These are phyloP conservation scores for Penicillium sp. DNA, from an alignment of 2,329 filamentous ascomycete species.

Conservation along the genomic window DNA sequence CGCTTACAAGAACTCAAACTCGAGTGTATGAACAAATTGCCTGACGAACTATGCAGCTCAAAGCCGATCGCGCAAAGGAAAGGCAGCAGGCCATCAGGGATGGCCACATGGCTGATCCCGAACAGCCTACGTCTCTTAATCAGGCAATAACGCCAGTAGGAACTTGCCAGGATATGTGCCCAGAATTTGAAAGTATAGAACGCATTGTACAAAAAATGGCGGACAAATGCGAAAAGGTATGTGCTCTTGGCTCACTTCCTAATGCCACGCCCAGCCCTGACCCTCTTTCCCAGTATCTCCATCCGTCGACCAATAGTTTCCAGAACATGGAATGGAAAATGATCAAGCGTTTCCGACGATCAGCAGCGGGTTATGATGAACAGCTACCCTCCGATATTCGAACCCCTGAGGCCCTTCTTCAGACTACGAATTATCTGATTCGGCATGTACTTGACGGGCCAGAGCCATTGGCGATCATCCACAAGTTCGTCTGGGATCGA, in stretches of 20 bases:
- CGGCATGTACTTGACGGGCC: conserved; percentile 56
- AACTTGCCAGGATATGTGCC: conserved; percentile 67
- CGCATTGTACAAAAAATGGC: conserved; percentile 66
- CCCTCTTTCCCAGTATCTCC: conserved; percentile 32
- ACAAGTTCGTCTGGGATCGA: conserved; percentile 69
- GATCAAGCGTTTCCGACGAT: conserved; percentile 67
- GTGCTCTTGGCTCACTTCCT: neutral
- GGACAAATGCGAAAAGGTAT: conserved; percentile 63
- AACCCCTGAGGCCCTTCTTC: conserved; percentile 55
- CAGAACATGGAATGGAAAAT: conserved; percentile 52
- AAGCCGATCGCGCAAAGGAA: conserved; percentile 55
- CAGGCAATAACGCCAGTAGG: conserved; percentile 66
- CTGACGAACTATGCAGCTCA: conserved; percentile 43
- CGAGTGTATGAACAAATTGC: neutral
- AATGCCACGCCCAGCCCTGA: conserved; percentile 13
- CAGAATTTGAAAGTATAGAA: conserved; percentile 65
- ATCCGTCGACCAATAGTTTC: conserved; percentile 38
- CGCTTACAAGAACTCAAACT: neutral
- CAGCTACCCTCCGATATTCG: conserved; percentile 68
- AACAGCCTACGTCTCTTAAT: conserved; percentile 62
- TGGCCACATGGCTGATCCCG: conserved; percentile 62
- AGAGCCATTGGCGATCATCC: conserved; percentile 56
- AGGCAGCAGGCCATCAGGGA: conserved; percentile 56
- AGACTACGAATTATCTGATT: conserved; percentile 54
- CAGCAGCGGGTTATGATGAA: conserved; percentile 66